Evolutionary conservation across 352 stramenopile genomes (phyloP).

Genomic region (Pythium brachiatum): DNA sequence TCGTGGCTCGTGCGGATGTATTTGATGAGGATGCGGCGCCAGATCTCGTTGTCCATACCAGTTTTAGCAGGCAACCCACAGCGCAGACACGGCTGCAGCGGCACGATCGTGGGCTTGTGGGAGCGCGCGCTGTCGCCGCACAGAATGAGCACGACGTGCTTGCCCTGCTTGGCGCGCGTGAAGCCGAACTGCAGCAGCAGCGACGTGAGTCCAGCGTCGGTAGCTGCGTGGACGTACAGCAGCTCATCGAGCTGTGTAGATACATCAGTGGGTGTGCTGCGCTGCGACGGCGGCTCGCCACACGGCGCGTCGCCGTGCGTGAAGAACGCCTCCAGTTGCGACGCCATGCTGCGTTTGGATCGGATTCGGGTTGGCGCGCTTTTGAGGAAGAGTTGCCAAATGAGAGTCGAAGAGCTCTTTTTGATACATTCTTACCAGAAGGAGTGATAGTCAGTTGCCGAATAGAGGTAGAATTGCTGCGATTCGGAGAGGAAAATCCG

Average conservation of each 20-base stretch:
- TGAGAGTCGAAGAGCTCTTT: slow-evolving; percentile 3
- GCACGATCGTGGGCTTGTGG: slow-evolving; percentile 32
- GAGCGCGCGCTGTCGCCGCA: slow-evolving; percentile 32
- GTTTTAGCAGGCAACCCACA: slow-evolving; percentile 47
- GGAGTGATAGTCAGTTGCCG: slow-evolving; percentile 14
- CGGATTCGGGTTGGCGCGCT: slow-evolving; percentile 17
- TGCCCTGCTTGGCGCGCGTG: slow-evolving; percentile 38
- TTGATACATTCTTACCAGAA: neutral
- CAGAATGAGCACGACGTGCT: slow-evolving; percentile 52
- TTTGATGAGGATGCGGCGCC: slow-evolving; percentile 65
- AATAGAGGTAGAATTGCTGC: neutral
- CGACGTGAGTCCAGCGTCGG: slow-evolving; percentile 46
- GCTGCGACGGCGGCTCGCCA: slow-evolving; percentile 3
- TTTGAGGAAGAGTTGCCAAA: slow-evolving; percentile 7
- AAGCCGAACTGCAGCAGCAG: slow-evolving; percentile 67
- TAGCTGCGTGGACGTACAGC: slow-evolving; percentile 47
- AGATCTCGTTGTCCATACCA: slow-evolving; percentile 43
- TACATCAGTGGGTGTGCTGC: slow-evolving; percentile 4
- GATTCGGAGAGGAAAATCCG: neutral
- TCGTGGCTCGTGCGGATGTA: slow-evolving; percentile 43
- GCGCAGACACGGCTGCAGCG: slow-evolving; percentile 36
- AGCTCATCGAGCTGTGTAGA: slow-evolving; percentile 21
- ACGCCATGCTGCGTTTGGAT: slow-evolving; percentile 13
- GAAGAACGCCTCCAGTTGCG: slow-evolving; percentile 62
- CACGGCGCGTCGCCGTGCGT: slow-evolving; percentile 40